Evolutionary conservation across 1,139 yeast species (phyloP), one percentile per base, ranked within the genome.

Genomic region (Yueomyces sp.): DNA sequence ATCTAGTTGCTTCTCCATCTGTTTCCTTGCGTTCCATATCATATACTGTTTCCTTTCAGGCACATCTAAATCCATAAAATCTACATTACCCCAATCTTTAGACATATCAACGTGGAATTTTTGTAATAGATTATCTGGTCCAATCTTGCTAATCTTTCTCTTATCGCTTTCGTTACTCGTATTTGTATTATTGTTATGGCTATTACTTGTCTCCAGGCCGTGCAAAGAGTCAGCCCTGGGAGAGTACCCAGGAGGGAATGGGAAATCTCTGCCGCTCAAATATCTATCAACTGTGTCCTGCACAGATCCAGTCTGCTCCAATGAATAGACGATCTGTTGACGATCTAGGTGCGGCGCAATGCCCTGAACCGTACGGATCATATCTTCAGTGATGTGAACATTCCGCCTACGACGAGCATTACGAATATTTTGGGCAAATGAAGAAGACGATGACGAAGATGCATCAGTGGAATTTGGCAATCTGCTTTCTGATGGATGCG

Each of bases 361-460:
- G 30, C 87, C 76, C 52, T 79, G 85, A 1, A 89, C 96, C 0
- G 84, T 80, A 50, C 82, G 93, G 40, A 89, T 70, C 97, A 89
- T 89, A 48, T 75, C 78, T 8, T 71, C 73, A 3, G 87, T 81
- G 12, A 83, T 82, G 2, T 68, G 71, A 43, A 94, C 74, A 43
- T 74, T 66, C 25, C 62, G 42, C 44, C 64, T 53, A 35, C 56
- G 48, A 2, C 4, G 12, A 26, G 30, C 4, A 43, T 29, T 11
- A 47, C 42, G 25, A 30, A 38, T 8, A 38, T 12, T 34, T 43
- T 39, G 35, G 39, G 39, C 27, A 41, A 43, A 27, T 42, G 32
- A 5, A 31, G 34, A 37, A 38, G 39, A 7, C 19, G 39, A 5
- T 27, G 37, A 7, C 6, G 9, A 42, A 38, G 12, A 36, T 39